Percentiles rank a stretch among this genome's conserved stretches.
Evolutionary conservation across 257 asterid species (phyloP).

Genomic region (Lithospermum erythrorhizon): DNA sequence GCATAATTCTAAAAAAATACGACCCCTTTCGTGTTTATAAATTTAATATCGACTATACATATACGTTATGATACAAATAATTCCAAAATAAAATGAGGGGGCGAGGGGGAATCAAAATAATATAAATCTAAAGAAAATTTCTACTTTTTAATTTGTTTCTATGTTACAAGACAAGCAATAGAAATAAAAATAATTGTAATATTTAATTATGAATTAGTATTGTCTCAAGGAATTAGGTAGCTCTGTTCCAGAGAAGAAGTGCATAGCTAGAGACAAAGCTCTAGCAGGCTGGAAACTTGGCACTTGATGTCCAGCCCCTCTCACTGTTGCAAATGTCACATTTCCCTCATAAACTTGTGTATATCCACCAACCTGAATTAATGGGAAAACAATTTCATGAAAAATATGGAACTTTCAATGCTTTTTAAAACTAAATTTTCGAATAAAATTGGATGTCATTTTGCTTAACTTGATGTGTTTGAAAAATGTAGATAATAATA

Average conservation of each 20-base stretch:
- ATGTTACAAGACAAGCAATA: neutral
- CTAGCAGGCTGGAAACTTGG: conserved; percentile 70
- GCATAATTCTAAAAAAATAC: too few relatives aligned
- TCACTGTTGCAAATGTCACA: conserved; percentile 54
- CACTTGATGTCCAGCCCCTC: conserved; percentile 88
- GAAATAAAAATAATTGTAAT: neutral
- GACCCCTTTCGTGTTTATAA: too few relatives aligned
- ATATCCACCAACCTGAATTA: conserved; percentile 62
- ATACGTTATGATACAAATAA: too few relatives aligned
- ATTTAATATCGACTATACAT: too few relatives aligned
- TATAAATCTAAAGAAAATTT: neutral
- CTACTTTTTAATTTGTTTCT: neutral
- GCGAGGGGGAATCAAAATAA: neutral
- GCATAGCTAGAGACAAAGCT: conserved; percentile 44
- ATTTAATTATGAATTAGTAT: neutral
- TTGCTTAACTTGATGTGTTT: neutral
- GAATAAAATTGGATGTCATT: neutral
- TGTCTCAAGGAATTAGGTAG: conserved; percentile 34
- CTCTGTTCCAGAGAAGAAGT: conserved; percentile 40
- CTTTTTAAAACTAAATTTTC: too few relatives aligned
- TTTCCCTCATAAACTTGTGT: conserved; percentile 38
- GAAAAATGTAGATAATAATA: too few relatives aligned
- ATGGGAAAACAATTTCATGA: too few relatives aligned
- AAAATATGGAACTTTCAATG: too few relatives aligned
- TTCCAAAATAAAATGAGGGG: too few relatives aligned